A percentile compares a stretch with the other conserved stretches of the same genome.
Evolutionary conservation across 2,329 filamentous ascomycete species (phyloP).

Genomic region (Fusarium lyarnte): DNA sequence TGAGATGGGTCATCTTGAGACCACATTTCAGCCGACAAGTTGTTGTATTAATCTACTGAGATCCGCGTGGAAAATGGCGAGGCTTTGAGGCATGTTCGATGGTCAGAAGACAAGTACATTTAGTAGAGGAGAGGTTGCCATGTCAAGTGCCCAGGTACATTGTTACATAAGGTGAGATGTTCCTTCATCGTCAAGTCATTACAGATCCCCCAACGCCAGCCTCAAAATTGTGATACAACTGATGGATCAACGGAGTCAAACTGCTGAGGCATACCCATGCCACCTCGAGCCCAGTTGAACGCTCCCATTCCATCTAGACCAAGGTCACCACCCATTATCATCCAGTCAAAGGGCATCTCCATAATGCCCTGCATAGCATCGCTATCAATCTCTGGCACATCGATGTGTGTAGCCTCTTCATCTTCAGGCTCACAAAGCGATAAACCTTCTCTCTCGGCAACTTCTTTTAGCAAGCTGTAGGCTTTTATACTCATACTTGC

Average conservation of each 20-base stretch:
- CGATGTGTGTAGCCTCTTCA: constrained; percentile 1
- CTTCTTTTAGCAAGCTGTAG: constrained; percentile 47
- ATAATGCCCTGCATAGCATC: constrained; percentile 38
- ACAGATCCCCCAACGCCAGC: background rate
- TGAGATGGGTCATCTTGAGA: background rate
- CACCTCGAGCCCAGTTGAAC: constrained; percentile 26
- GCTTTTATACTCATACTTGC: constrained; percentile 41
- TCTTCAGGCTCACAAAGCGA: constrained; percentile 10
- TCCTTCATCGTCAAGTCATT: background rate
- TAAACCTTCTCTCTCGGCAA: constrained; percentile 44
- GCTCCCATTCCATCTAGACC: constrained; percentile 38
- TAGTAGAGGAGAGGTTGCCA: background rate
- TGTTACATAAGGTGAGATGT: constrained; percentile 3
- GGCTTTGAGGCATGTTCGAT: background rate
- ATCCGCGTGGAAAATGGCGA: background rate
- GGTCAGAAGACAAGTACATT: background rate
- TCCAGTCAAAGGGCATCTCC: constrained; percentile 42
- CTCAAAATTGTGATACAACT: constrained; percentile 24
- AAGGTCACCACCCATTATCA: constrained; percentile 30
- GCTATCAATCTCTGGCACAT: constrained; percentile 1
- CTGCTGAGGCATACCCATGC: constrained; percentile 13
- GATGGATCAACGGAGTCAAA: constrained; percentile 32
- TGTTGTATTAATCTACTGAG: background rate
- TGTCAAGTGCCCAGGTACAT: background rate
- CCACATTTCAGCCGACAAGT: background rate